Evolutionary conservation across 2,329 filamentous ascomycete species (phyloP), one percentile per base, ranked within the genome.

Genomic region (Podosphaera fusca): DNA sequence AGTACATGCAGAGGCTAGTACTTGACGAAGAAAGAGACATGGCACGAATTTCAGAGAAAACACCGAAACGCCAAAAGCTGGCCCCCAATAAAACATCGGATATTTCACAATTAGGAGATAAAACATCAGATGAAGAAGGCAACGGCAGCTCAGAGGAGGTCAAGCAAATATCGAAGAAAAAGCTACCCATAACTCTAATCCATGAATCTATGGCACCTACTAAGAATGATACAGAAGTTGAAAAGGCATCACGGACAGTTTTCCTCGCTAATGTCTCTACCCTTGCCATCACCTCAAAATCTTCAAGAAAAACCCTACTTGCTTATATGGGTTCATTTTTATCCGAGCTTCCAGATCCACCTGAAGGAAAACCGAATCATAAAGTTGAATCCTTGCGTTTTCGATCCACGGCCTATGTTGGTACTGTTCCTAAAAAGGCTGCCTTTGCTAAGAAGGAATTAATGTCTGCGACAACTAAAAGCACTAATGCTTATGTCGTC

Each of bases 301-400:
- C 81, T 1, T 83, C 82, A 38, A 88, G 87, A 71, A 94, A 87
- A 72, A 76, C 77, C 2, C 77, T 95, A 35, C 73, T 87, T 62
- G 73, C 77, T 47, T 87, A 95, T 68, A 78, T 95, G 51, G 75
- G 78, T n/a, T 87, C 87, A 0, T 84, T 87, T 65, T 74, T 94
- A 55, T 72, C 75, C 63, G 75, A 68, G 63, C 72, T 72, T 60
- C 74, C 70, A 52, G 69, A 68, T 1, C 72, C 75, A 1, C 64
- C 70, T 49, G 67, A 70, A 58, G 68, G 70, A 47, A 72, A 72
- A 29, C 68, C 70, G 10, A 72, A 75, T 29, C 84, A 86, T 69
- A 89, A 85, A 65, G 74, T 98, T 50, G 86, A 95, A 68, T 95
- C 89, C 1, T 75, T 98, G 59, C 87, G 92, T 30, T 98, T 96